Percentiles rank a stretch among this genome's conserved stretches.
Evolutionary conservation across 371 early-diverging fungal genomes (phyloP).

Genomic region (Mucor irregularis): DNA sequence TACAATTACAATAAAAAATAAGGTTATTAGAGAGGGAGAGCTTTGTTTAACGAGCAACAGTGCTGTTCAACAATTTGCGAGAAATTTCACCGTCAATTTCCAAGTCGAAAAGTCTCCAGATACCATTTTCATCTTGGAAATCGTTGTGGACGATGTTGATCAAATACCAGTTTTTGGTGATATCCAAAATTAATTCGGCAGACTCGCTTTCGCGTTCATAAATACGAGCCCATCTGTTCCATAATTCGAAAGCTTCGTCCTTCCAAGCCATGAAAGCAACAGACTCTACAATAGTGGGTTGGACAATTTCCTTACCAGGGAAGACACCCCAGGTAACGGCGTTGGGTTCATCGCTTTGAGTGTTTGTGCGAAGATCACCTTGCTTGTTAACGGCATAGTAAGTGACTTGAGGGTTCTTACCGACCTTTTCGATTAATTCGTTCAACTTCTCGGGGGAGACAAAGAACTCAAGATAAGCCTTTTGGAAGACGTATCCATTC

Average conservation of each 20-base stretch:
- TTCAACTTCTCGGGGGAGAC: constrained; percentile 75
- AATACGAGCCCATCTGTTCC: constrained; percentile 87
- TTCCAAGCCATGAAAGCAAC: constrained; percentile 95
- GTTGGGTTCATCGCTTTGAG: constrained; percentile 81
- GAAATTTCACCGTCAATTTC: constrained; percentile 42
- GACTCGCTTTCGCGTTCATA: constrained; percentile 67
- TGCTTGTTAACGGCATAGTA: constrained; percentile 90
- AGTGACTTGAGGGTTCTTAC: constrained; percentile 70
- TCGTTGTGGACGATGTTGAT: constrained; percentile 96
- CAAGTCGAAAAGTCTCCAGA: constrained; percentile 72
- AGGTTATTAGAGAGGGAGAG: not conserved
- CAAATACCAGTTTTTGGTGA: constrained; percentile 84
- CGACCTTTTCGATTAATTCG: constrained; percentile 68
- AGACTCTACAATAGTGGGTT: constrained; percentile 95
- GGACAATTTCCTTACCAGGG: constrained; percentile 96
- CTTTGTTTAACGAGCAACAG: constrained; percentile 13
- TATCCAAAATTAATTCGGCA: constrained; percentile 60
- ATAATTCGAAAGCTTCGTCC: constrained; percentile 96
- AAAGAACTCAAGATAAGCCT: constrained; percentile 97
- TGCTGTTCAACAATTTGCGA: constrained; percentile 13
- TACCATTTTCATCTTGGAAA: constrained; percentile 73
- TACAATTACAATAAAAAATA: constrained; percentile 8
- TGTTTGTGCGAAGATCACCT: constrained; percentile 89
- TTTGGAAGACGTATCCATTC: constrained; percentile 96
- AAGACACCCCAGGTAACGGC: constrained; percentile 99